Conservation (phyloP, 192 early-diverging fungal genomes). For the Radiomyces spectabilis region DNA sequence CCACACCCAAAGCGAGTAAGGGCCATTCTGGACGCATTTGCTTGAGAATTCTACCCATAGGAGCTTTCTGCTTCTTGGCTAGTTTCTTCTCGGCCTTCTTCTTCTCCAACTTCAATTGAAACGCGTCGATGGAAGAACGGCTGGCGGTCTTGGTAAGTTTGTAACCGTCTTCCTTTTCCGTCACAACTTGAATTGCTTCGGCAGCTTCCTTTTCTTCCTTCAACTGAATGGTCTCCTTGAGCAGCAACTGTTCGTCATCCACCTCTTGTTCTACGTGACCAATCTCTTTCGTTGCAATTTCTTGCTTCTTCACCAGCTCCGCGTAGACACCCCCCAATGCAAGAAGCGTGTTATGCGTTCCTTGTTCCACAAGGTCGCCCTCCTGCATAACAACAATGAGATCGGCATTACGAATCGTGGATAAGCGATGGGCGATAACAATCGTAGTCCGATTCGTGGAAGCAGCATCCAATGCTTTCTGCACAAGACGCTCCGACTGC, state of each 20-base stretch:
- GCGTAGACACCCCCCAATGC: constrained; percentile 50
- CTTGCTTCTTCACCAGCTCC: constrained; percentile 61
- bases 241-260: background rate
- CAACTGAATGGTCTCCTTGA: background rate
- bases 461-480: constrained; percentile 72
- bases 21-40: constrained; percentile 49
- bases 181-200: background rate
- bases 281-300: constrained; percentile 31
- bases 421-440: constrained; percentile 86
- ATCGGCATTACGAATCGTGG: constrained; percentile 79
- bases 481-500: constrained; percentile 68
- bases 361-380: constrained; percentile 62
- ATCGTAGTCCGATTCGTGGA: constrained; percentile 75
- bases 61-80: constrained; percentile 39
- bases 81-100: constrained; percentile 28
- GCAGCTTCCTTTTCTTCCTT: background rate
- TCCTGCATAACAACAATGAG: constrained; percentile 76
- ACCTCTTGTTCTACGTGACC: background rate
- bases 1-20: constrained; percentile 44
- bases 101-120: constrained; percentile 22
- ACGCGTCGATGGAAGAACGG: constrained; percentile 13
- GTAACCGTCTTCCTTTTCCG: background rate
- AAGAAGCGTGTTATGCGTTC: constrained; percentile 71
- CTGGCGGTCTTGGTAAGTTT: background rate
- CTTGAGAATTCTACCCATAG: constrained; percentile 42